Conservation (phyloP, 371 early-diverging fungal species). For the Rhizomucor pusillus region DNA sequence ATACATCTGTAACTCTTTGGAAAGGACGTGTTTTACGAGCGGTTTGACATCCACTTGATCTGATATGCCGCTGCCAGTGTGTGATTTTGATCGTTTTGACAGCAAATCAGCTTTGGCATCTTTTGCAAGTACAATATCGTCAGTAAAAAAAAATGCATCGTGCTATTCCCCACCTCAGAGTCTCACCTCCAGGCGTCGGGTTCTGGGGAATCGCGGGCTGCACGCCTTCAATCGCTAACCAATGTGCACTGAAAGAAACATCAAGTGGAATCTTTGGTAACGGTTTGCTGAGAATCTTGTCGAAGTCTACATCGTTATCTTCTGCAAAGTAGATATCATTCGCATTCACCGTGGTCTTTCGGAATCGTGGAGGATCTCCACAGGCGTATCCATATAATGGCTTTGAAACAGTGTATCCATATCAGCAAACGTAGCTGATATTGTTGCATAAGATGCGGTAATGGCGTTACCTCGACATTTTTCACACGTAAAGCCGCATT, state of each 20-base stretch:
- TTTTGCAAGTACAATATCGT: slow-evolving; percentile 1
- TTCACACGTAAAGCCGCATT: slow-evolving; percentile 94
- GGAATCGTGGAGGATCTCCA: slow-evolving; percentile 75
- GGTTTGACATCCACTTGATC: slow-evolving; percentile 73
- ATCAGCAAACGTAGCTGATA: neutral
- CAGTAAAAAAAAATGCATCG: too few relatives aligned
- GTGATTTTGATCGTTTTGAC: slow-evolving; percentile 52
- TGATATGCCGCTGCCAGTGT: slow-evolving; percentile 27
- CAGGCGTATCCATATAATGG: slow-evolving; percentile 96
- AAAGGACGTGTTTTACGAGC: slow-evolving; percentile 89
- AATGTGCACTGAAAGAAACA: slow-evolving; percentile 90
- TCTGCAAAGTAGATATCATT: slow-evolving; percentile 90
- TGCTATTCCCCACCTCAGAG: neutral
- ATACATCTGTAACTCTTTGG: slow-evolving; percentile 96
- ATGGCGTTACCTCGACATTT: slow-evolving; percentile 83
- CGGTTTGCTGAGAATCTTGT: slow-evolving; percentile 85
- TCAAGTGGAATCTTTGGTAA: slow-evolving; percentile 95
- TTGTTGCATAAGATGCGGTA: neutral
- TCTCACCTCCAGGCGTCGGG: slow-evolving; percentile 79
- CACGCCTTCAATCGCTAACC: slow-evolving; percentile 99
- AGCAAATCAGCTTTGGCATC: slow-evolving; percentile 59
- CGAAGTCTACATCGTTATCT: slow-evolving; percentile 98
- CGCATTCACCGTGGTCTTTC: slow-evolving; percentile 58
- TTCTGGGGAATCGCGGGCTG: slow-evolving; percentile 99
- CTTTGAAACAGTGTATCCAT: slow-evolving; percentile 27